Base-by-base conservation (phyloP, 140 eudicot genomes). In the Erigeron philadelphicus region DNA sequence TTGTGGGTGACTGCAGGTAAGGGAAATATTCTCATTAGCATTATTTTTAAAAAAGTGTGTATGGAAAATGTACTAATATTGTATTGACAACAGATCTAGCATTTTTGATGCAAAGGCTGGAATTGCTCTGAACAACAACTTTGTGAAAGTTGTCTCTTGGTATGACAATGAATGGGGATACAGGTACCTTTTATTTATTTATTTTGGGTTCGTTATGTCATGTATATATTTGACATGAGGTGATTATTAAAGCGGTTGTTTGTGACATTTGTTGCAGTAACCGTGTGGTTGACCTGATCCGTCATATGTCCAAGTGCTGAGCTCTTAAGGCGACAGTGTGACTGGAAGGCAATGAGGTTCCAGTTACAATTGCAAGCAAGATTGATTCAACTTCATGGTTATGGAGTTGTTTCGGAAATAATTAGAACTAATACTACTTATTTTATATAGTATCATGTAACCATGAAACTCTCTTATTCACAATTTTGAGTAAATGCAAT, bases 81-180 rank as follows among this genome's bases (percentile, higher is more conserved):
- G 8, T 67, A 52, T 56, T 8, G 38, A 9, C 23, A 45, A 31
- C 83, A 89, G 96, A 85, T 87, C 97, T 16, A 90, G 97, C 83
- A 84, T 87, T 35, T 89, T 84, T 18, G 89, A 87, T 68, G 96
- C 96, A 31, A 84, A 89, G 80, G 96, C 97, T 64, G 97, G 97
- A 17, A 90, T 90, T 77, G 95, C 97, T 48, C 73, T 90, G 48
- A 87, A 72, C 56, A 79, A 80, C 59, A 90, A 87, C 79, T 90
- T 90, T 83, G 95, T 90, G 75, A 90, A 90, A 80, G 79, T 87
- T 72, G 97, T 90, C 43, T 84, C 97, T 47, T 87, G 97, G 97
- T 90, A 90, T 60, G 97, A 89, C 66, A 89, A 89, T 18, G 96
- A 89, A 79, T 89, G 96, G 95, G 96, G 96, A 65, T 89, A 89